Evolutionary conservation across 768 basidiomycete genomes (phyloP).

Genomic region (Leccinum uliginosum): DNA sequence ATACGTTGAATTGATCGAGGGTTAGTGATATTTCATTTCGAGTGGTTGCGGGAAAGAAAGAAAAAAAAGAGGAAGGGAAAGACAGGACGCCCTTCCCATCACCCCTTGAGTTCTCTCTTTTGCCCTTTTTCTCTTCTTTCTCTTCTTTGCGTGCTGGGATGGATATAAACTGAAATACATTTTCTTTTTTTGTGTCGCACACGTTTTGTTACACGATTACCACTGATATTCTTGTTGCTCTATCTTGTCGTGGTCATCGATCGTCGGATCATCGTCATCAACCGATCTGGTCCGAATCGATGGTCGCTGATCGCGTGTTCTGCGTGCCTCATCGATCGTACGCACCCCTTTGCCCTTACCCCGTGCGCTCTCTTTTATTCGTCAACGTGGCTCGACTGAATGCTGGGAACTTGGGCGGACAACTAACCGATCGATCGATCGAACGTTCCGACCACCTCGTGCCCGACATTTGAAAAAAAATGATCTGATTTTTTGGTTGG

Average conservation of each 20-base stretch:
- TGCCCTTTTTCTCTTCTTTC: slow-evolving; percentile 49
- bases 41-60: background rate
- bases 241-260: slow-evolving; percentile 24
- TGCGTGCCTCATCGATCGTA: background rate
- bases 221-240: slow-evolving; percentile 7
- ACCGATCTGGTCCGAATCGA: background rate
- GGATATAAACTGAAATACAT: slow-evolving; percentile 79
- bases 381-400: background rate
- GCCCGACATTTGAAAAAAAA: background rate
- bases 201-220: background rate
- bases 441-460: background rate
- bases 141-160: slow-evolving; percentile 32
- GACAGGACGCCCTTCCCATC: slow-evolving; percentile 7
- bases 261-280: background rate
- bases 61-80: slow-evolving; percentile 8
- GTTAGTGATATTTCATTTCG: slow-evolving; percentile 65
- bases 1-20: slow-evolving; percentile 81
- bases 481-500: background rate
- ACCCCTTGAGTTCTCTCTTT: slow-evolving; percentile 50
- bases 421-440: background rate
- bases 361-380: background rate
- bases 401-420: background rate
- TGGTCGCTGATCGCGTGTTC: background rate
- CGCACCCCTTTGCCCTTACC: background rate
- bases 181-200: slow-evolving; percentile 40